Evolutionary conservation across 768 basidiomycete genomes (phyloP), one percentile per base, ranked within the genome.

Genomic region (Infundibulicybe gibba): DNA sequence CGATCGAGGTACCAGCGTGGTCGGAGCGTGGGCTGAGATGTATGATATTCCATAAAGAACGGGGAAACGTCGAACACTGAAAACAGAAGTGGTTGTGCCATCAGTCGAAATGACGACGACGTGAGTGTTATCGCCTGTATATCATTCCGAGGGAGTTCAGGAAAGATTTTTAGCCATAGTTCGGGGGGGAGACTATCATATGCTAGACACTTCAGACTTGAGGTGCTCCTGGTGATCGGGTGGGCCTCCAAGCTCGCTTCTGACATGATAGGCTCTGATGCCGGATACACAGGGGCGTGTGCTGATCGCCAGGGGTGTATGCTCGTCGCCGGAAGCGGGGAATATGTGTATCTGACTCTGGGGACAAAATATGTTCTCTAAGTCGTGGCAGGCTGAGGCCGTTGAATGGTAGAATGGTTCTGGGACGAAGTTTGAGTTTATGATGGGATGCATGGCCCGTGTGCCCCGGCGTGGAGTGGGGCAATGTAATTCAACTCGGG

Each of bases 71-170:
- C 65, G 49, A 69, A 54, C 3, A 63, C 55, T 15, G 58, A 54
- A 57, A 69, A 71, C 6, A 71, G 56, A 9, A 67, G 49, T 13
- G 69, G 69, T 45, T 71, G 69, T 6, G 68, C 63, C 34, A 71
- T 54, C 30, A 50, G 58, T 6, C 61, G 58, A 43, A 71, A 71
- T 5, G 51, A 47, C 12, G 58, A 59, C 43, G 62, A 69, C 20
- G 61, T 57, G 44, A 65, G 58, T 5, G 67, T 61, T 13, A 61
- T 51, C 2, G 65, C 48, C 13, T 57, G 59, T n/a, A 69, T 52
- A 33, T 64, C 63, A 10, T 51, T 38, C 17, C 58, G 41, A 11
- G 57, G 56, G 44, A 71, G 66, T 33, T 60, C 54, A 10, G 58
- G 54, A 53, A 68, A 66, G 16, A 69, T 59, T n/a, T 59, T 51